Evolutionary conservation across 2,329 filamentous ascomycete genomes (phyloP).

Genomic region (Fusarium burgessii): DNA sequence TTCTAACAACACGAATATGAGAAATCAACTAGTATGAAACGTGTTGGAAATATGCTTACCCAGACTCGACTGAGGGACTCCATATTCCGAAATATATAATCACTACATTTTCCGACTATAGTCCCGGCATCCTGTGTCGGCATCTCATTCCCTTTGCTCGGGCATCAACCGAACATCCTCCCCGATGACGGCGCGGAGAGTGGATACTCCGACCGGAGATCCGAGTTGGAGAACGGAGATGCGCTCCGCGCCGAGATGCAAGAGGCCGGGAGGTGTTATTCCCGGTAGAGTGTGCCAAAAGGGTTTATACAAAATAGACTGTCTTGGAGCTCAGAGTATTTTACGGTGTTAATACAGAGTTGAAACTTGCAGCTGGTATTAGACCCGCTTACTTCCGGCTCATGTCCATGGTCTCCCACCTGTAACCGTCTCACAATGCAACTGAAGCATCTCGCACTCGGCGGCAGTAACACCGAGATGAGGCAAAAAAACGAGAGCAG

Average conservation of each 20-base stretch:
- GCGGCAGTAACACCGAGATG: slow-evolving; percentile 39
- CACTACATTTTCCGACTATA: background rate
- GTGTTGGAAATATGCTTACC: background rate
- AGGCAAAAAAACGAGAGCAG: slow-evolving; percentile 28
- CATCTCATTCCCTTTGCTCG: slow-evolving; percentile 23
- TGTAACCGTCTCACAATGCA: background rate
- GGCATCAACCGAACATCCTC: slow-evolving; percentile 24
- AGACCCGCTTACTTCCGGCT: background rate
- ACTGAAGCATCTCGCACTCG: slow-evolving; percentile 22
- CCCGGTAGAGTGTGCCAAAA: slow-evolving; percentile 19
- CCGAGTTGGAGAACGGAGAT: slow-evolving; percentile 46
- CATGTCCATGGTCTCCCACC: background rate
- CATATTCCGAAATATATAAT: background rate
- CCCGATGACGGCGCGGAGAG: slow-evolving; percentile 46
- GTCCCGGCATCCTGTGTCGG: background rate
- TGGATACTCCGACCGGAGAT: slow-evolving; percentile 42
- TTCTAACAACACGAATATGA: background rate
- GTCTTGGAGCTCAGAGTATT: background rate
- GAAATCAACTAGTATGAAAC: background rate
- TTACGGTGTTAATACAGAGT: no score
- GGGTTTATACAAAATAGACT: slow-evolving; percentile 3
- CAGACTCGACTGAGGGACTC: background rate
- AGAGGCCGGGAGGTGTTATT: slow-evolving; percentile 24
- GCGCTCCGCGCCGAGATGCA: slow-evolving; percentile 45
- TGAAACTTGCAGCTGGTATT: background rate